These are phyloP conservation scores for Gossypium turneri DNA, from an alignment of 345 rosid species.

Conservation along the genomic window DNA sequence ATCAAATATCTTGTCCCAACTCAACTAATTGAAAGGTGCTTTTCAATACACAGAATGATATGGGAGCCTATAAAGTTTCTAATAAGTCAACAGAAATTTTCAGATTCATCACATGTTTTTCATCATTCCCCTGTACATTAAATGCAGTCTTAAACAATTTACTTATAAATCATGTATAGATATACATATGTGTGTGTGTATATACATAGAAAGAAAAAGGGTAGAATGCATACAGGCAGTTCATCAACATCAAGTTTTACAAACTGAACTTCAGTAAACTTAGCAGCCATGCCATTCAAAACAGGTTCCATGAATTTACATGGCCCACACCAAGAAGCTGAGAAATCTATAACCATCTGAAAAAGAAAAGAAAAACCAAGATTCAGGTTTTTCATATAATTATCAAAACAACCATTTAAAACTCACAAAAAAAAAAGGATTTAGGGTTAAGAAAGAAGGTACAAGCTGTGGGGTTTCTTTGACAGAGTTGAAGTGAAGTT, in stretches of 20 bases:
- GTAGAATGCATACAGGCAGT: constrained; percentile 47
- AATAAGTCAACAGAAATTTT: neutral
- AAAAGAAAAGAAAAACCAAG: neutral
- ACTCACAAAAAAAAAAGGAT: neutral
- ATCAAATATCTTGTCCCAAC: too few species aligned
- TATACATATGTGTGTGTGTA: too few species aligned
- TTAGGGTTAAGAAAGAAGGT: neutral
- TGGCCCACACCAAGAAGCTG: constrained; percentile 89
- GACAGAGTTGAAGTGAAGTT: constrained; percentile 61
- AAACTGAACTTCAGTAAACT: constrained; percentile 52
- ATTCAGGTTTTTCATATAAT: neutral
- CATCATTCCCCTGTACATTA: neutral
- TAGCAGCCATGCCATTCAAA: constrained; percentile 38
- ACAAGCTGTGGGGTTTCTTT: constrained; percentile 65
- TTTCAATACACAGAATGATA: too few species aligned
- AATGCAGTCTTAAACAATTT: neutral
- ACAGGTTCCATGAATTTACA: constrained; percentile 68
- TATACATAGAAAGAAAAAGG: neutral
- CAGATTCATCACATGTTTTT: neutral
- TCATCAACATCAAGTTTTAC: constrained; percentile 85
- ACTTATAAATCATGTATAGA: neutral
- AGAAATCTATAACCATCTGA: constrained; percentile 70
- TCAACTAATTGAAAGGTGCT: too few species aligned
- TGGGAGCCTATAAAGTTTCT: neutral
- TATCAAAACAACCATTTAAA: neutral